These are phyloP conservation scores for Metarhizium sp. DNA, from an alignment of 2,329 filamentous ascomycete genomes.

Conservation along the genomic window DNA sequence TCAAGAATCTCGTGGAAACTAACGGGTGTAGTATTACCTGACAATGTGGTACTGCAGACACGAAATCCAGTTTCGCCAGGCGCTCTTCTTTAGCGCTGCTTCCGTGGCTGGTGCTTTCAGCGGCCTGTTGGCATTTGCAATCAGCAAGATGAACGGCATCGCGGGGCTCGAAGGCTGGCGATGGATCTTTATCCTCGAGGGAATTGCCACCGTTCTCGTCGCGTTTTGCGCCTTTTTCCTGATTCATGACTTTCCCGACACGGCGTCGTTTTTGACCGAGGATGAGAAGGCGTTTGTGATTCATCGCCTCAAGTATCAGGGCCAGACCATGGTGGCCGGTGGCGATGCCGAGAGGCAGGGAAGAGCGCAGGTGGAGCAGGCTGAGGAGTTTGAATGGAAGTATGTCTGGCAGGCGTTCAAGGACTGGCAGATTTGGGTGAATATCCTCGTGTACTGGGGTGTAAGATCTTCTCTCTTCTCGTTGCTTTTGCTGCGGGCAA, in stretches of 20 bases:
- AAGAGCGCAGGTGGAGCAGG: constrained; percentile 41
- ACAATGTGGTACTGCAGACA: constrained; percentile 52
- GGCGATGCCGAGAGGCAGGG: constrained; percentile 9
- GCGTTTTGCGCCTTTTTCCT: constrained; percentile 60
- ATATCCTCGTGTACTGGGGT: constrained; percentile 54
- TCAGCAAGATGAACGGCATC: constrained; percentile 59
- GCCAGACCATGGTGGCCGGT: constrained; percentile 16
- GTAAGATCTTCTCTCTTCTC: constrained; percentile 28
- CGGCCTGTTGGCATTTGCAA: constrained; percentile 61
- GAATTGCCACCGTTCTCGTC: constrained; percentile 58
- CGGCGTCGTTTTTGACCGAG: constrained; percentile 62
- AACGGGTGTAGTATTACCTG: constrained; percentile 33
- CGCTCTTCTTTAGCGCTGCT: constrained; percentile 76
- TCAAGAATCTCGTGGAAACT: not conserved
- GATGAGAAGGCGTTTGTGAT: constrained; percentile 64
- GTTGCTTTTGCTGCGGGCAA: not conserved
- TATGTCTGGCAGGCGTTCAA: constrained; percentile 65
- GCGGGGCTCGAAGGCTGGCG: constrained; percentile 51
- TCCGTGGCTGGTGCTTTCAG: constrained; percentile 72
- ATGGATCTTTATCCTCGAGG: constrained; percentile 63
- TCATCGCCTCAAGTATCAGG: constrained; percentile 59
- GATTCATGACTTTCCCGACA: constrained; percentile 73
- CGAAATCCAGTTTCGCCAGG: constrained; percentile 46
- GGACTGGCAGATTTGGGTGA: constrained; percentile 70
- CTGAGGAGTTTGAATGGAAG: constrained; percentile 65